Base-by-base conservation (phyloP, 148 eudicot genomes). In the Fagopyrum tataricum region DNA sequence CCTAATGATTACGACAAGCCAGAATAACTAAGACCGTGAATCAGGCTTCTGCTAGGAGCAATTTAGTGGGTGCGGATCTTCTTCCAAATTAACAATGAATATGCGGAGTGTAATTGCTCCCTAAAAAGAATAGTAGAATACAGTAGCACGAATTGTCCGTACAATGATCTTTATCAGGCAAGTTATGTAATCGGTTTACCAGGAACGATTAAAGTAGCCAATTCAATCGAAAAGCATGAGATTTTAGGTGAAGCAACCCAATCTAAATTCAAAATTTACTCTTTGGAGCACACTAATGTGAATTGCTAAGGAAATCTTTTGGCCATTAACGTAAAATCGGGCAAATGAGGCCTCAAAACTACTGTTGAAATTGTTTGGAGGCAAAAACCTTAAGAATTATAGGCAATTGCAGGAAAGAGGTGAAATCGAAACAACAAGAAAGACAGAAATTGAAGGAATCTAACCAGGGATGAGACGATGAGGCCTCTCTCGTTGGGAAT, bases 391-490 rank as follows among this genome's bases (percentile, higher is more conserved):
- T 44, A 44, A 44, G 48, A 44, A 44, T 44, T 44, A 4, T 44
- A 2, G 48, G 5, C 12, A 44, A 44, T 44, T 44, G 48, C 8
- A 44, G 48, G 10, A 18, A 17, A 6, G 18, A 14, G 21, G 23
- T 21, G 7, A 55, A 18, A 55, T 62, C 43, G 18, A 62, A 44
- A 75, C 18, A 17, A 70, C 51, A 26, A 41, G 14, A 58, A 23
- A n/a, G 31, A 20, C 18, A 5, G 48, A 44, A 15, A 67, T 12
- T 56, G 18, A 56, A 9, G 5, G 21, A 23, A 56, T 76, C 72
- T 46, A 73, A 93, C 98, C 97, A 89, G 52, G 40, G 97, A 93
- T 20, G 98, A 91, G 67, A 91, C 94, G 68, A 93, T 85, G 46
- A 93, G 84, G 76, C 92, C 97, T 75, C 24, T 85, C 58, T 89